Percentiles rank a stretch among this genome's conserved stretches.
Evolutionary conservation across 345 rosid species (phyloP).

Genomic region (Eucalyptus rudis): DNA sequence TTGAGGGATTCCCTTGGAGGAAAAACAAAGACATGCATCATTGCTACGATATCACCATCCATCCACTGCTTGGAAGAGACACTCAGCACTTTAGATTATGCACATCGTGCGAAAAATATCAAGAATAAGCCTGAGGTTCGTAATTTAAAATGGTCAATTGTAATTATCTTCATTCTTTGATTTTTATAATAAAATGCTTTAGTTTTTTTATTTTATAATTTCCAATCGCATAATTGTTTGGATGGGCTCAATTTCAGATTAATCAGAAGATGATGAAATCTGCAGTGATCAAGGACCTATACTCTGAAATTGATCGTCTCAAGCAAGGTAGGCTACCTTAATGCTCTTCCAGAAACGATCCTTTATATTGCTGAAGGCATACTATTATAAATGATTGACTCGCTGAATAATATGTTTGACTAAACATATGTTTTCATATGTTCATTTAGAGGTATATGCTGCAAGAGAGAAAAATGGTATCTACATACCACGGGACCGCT

Average conservation of each 20-base stretch:
- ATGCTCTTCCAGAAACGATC: neutral
- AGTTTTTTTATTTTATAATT: neutral
- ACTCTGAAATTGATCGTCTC: conserved; percentile 91
- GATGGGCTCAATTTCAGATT: conserved; percentile 28
- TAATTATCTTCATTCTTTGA: neutral
- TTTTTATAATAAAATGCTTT: neutral
- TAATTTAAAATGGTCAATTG: neutral
- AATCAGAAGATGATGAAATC: conserved; percentile 99
- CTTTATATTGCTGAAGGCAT: neutral
- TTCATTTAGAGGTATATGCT: conserved; percentile 76
- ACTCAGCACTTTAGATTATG: conserved; percentile 93
- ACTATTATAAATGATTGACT: neutral
- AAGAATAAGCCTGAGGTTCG: conserved; percentile 97
- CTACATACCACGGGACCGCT: conserved; percentile 89
- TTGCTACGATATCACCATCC: conserved; percentile 95
- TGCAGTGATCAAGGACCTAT: conserved; percentile 93
- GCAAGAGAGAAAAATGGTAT: conserved; percentile 98
- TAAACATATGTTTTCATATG: neutral
- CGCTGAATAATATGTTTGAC: neutral
- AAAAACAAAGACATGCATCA: conserved; percentile 95
- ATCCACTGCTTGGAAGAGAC: conserved; percentile 95
- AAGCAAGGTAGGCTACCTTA: conserved; percentile 64
- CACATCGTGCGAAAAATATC: conserved; percentile 98
- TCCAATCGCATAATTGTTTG: neutral
- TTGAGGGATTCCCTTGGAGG: conserved; percentile 98